A percentile compares a stretch with the other conserved stretches of the same genome.
Conservation (phyloP, 1,139 yeast genomes). For the Geotrichum restrictum region DNA sequence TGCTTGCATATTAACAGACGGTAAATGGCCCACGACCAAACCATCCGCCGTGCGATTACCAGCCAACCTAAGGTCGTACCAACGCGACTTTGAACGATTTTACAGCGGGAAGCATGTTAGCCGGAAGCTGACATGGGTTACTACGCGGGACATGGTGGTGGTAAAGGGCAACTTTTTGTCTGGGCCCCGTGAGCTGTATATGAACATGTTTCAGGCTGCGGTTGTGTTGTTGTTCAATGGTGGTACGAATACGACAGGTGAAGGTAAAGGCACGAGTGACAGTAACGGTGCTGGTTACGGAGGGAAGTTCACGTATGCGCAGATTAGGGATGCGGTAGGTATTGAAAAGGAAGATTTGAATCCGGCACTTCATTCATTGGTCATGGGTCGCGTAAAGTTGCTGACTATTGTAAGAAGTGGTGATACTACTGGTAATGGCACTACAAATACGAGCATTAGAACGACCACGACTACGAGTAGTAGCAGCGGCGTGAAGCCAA, state of each 20-base stretch:
- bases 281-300: conserved; percentile 1
- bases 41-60: not conserved
- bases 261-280: too few relatives aligned
- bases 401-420: not conserved
- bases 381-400: conserved; percentile 6
- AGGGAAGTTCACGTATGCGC: conserved; percentile 1
- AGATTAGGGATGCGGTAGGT: not conserved
- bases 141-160: conserved; percentile 34
- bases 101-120: not conserved
- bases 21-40: conserved; percentile 1
- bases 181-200: conserved; percentile 35
- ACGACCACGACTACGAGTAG: not conserved
- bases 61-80: not conserved
- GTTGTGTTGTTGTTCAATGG: conserved; percentile 35
- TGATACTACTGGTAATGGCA: too few relatives aligned
- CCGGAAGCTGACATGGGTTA: conserved; percentile 36
- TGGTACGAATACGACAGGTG: too few relatives aligned
- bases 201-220: conserved; percentile 36
- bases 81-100: not conserved
- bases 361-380: conserved; percentile 9
- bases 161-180: conserved; percentile 34
- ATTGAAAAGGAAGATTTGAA: conserved; percentile 4
- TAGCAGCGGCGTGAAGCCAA: not conserved
- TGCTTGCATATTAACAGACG: not conserved
- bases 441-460: not conserved